A percentile compares a stretch with the other conserved stretches of the same genome.
These are phyloP conservation scores for Isabelozyma rhagii DNA, from an alignment of 805 yeast genomes.

Conservation along the genomic window DNA sequence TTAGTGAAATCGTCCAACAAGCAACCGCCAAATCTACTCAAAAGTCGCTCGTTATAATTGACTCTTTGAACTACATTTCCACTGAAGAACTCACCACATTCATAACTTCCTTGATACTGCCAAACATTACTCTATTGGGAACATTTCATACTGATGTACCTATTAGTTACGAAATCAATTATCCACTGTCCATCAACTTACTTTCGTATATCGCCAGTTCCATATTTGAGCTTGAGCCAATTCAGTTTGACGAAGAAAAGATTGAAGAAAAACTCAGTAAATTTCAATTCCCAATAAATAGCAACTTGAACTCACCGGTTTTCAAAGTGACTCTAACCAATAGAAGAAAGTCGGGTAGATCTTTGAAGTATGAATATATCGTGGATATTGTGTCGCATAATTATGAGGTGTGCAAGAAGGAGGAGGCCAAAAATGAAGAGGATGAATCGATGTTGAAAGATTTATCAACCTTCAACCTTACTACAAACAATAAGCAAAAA, in stretches of 20 bases:
- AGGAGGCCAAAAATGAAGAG: slow-evolving; percentile 28
- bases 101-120: slow-evolving; percentile 44
- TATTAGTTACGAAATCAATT: slow-evolving; percentile 38
- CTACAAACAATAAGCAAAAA: slow-evolving; percentile 72
- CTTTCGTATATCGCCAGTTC: slow-evolving; percentile 73
- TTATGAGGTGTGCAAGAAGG: slow-evolving; percentile 26
- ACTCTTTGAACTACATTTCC: slow-evolving; percentile 62
- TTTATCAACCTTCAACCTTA: slow-evolving; percentile 83
- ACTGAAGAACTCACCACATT: slow-evolving; percentile 45
- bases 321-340: slow-evolving; percentile 57
- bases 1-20: slow-evolving; percentile 17
- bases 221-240: slow-evolving; percentile 60
- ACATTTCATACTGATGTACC: slow-evolving; percentile 38
- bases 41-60: slow-evolving; percentile 54
- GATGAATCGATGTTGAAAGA: slow-evolving; percentile 59
- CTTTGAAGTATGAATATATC: slow-evolving; percentile 52
- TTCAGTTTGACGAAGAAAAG: slow-evolving; percentile 44
- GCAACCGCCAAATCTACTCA: slow-evolving; percentile 7
- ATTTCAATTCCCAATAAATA: slow-evolving; percentile 45
- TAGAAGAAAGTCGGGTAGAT: slow-evolving; percentile 83
- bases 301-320: slow-evolving; percentile 42
- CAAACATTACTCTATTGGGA: slow-evolving; percentile 28
- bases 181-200: slow-evolving; percentile 52
- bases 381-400: slow-evolving; percentile 50
- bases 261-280: slow-evolving; percentile 34